These are phyloP conservation scores for Boeremia exigua DNA, from an alignment of 2,329 filamentous ascomycete species.

Conservation along the genomic window DNA sequence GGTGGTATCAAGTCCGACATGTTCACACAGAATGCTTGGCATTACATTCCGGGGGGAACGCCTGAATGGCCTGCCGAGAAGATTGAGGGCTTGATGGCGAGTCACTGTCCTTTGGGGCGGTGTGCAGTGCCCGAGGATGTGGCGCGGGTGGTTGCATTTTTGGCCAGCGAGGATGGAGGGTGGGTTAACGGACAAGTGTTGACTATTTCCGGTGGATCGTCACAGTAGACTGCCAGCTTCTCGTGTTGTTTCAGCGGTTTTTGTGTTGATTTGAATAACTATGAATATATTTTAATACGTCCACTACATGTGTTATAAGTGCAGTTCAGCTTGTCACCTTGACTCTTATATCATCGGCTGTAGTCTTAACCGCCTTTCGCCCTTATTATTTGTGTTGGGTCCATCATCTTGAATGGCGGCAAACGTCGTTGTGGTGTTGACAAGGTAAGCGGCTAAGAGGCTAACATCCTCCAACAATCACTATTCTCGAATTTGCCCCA, in stretches of 20 bases:
- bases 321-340: too few relatives aligned
- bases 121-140: conserved; percentile 57
- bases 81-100: conserved; percentile 58
- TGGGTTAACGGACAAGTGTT: conserved; percentile 52
- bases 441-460: too few relatives aligned
- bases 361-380: too few relatives aligned
- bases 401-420: too few relatives aligned
- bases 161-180: conserved; percentile 48
- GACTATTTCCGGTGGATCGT: conserved; percentile 51
- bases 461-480: too few relatives aligned
- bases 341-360: too few relatives aligned
- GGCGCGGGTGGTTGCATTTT: conserved; percentile 50
- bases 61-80: conserved; percentile 58
- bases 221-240: conserved; percentile 38
- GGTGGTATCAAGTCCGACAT: conserved; percentile 79
- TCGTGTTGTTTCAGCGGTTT: not conserved
- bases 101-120: conserved; percentile 56
- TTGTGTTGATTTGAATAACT: not conserved
- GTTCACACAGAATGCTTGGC: conserved; percentile 60
- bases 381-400: too few relatives aligned
- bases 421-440: too few relatives aligned
- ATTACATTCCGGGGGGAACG: conserved; percentile 56
- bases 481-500: too few relatives aligned
- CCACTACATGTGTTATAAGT: too few relatives aligned
- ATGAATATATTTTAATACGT: too few relatives aligned